Conservation (phyloP, 2,329 filamentous ascomycete species). For the Ciborinia camelliae region DNA sequence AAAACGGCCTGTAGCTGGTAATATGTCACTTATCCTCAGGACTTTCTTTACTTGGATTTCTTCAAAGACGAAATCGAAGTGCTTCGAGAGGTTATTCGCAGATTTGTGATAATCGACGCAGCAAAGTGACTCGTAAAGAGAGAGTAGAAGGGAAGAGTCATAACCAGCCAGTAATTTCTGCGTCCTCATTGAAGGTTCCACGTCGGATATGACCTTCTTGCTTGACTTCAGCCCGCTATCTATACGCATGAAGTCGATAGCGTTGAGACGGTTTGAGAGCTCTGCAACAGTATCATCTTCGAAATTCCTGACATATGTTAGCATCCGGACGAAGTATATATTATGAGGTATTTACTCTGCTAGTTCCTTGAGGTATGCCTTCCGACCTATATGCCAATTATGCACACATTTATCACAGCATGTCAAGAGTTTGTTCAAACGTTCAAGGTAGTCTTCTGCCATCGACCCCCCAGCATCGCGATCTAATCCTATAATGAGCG, state of each 20-base stretch:
- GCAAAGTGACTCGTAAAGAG: conserved; percentile 84
- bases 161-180: conserved; percentile 37
- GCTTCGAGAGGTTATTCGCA: conserved; percentile 29
- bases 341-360: conserved; percentile 50
- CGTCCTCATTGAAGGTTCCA: conserved; percentile 30
- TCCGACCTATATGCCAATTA: conserved; percentile 70
- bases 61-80: conserved; percentile 79
- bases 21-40: conserved; percentile 70
- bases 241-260: conserved; percentile 60
- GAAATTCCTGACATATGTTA: conserved; percentile 31
- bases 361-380: conserved; percentile 58
- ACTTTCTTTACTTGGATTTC: conserved; percentile 74
- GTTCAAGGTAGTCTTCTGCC: conserved; percentile 55
- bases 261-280: conserved; percentile 56
- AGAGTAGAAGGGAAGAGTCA: conserved; percentile 62
- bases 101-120: conserved; percentile 71
- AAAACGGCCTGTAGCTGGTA: conserved; percentile 82
- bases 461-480: conserved; percentile 56
- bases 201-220: conserved; percentile 47
- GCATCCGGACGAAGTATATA: background rate
- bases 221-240: conserved; percentile 57
- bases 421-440: conserved; percentile 57
- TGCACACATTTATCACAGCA: conserved; percentile 68
- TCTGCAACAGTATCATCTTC: conserved; percentile 50
- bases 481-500: conserved; percentile 65